Evolutionary conservation across 2,329 filamentous ascomycete genomes (phyloP).

Genomic region (Trematosphaeria pertusa): DNA sequence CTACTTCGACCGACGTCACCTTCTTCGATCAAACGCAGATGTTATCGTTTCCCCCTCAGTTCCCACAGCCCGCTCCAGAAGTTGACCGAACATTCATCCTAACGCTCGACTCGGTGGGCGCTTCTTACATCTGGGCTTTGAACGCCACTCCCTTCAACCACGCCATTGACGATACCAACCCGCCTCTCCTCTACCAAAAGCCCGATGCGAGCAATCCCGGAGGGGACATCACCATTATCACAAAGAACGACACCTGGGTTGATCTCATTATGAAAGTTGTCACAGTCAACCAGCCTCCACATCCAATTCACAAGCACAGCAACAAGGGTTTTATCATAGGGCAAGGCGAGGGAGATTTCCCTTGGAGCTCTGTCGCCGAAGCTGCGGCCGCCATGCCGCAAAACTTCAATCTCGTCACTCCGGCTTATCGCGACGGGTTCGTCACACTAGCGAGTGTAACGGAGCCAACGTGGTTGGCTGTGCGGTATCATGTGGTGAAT

Average conservation of each 20-base stretch:
- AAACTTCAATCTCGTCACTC: slow-evolving; percentile 64
- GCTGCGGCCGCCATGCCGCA: slow-evolving; percentile 55
- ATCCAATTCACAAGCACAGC: slow-evolving; percentile 70
- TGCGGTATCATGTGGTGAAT: slow-evolving; percentile 56
- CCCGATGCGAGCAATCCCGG: slow-evolving; percentile 32
- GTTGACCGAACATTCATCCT: slow-evolving; percentile 57
- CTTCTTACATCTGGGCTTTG: slow-evolving; percentile 61
- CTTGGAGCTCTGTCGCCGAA: slow-evolving; percentile 61
- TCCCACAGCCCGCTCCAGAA: slow-evolving; percentile 49
- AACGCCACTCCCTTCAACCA: slow-evolving; percentile 54
- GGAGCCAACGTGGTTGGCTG: slow-evolving; percentile 48
- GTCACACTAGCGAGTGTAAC: slow-evolving; percentile 40
- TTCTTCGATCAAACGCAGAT: slow-evolving; percentile 55
- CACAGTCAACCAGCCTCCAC: slow-evolving; percentile 55
- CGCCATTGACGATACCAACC: slow-evolving; percentile 41
- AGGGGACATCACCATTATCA: slow-evolving; percentile 55
- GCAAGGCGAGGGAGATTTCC: slow-evolving; percentile 55
- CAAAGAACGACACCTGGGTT: slow-evolving; percentile 42
- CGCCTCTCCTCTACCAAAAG: slow-evolving; percentile 57
- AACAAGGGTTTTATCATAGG: slow-evolving; percentile 67
- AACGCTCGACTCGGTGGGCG: slow-evolving; percentile 52
- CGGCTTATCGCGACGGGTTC: slow-evolving; percentile 61
- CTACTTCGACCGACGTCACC: slow-evolving; percentile 41
- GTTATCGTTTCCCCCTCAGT: slow-evolving; percentile 55
- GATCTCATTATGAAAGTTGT: slow-evolving; percentile 38